Percentiles rank a stretch among this genome's conserved stretches.
Evolutionary conservation across 1,139 yeast genomes (phyloP).

Genomic region (Hansenula sp.): DNA sequence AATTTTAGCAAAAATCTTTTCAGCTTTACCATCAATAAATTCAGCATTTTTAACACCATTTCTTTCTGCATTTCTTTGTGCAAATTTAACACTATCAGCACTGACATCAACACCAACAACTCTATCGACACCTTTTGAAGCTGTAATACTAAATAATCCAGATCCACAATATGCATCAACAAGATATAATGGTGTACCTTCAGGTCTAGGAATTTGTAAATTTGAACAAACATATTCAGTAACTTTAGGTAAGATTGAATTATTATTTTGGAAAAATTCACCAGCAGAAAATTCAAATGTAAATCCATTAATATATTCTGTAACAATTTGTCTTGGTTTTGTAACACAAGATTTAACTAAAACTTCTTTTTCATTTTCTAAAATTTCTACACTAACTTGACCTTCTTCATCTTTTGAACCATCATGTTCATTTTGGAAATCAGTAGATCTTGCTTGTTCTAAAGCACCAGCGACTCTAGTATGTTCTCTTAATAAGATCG

Average conservation of each 20-base stretch:
- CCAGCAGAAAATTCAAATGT: slow-evolving; percentile 88
- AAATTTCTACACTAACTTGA: slow-evolving; percentile 24
- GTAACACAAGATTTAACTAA: slow-evolving; percentile 46
- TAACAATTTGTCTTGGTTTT: slow-evolving; percentile 71
- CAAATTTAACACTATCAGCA: slow-evolving; percentile 87
- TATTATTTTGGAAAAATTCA: slow-evolving; percentile 94
- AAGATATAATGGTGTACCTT: slow-evolving; percentile 43
- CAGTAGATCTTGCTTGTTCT: slow-evolving; percentile 6
- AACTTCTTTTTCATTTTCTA: slow-evolving; percentile 23
- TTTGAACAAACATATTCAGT: slow-evolving; percentile 76
- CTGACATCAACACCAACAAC: slow-evolving; percentile 95
- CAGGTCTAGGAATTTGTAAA: slow-evolving; percentile 39
- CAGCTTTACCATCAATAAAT: slow-evolving; percentile 91
- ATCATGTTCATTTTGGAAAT: slow-evolving; percentile 32
- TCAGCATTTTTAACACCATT: slow-evolving; percentile 74
- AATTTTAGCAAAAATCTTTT: slow-evolving; percentile 75
- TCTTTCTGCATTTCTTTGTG: slow-evolving; percentile 70
- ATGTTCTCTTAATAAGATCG: slow-evolving; percentile 78
- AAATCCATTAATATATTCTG: slow-evolving; percentile 70
- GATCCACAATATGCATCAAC: slow-evolving; percentile 99
- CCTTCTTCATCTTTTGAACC: slow-evolving; percentile 40
- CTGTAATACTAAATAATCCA: slow-evolving; percentile 85
- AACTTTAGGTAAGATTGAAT: slow-evolving; percentile 80
- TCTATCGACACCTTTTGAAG: slow-evolving; percentile 71
- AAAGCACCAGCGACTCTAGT: slow-evolving; percentile 35